These are phyloP conservation scores for Paramecium octaurelia DNA, from an alignment of 73 alveolate genomes.

Conservation along the genomic window DNA sequence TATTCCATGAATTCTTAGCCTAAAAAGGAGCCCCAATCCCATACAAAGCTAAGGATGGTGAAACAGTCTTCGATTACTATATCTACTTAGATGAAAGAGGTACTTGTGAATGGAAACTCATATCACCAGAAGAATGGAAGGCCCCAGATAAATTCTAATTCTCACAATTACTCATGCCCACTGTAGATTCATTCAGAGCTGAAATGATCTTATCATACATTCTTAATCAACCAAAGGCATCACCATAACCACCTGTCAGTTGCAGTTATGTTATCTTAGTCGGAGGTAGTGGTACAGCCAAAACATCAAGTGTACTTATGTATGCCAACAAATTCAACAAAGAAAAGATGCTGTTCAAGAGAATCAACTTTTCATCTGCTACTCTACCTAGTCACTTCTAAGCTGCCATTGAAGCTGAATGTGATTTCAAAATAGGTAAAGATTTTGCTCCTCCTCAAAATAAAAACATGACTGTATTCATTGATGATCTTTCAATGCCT, in stretches of 20 bases:
- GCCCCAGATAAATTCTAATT: slow-evolving; percentile 92
- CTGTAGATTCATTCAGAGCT: slow-evolving; percentile 99
- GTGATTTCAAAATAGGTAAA: slow-evolving; percentile 97
- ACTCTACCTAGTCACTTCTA: slow-evolving; percentile 99
- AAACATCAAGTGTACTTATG: slow-evolving; percentile 98
- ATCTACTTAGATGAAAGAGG: slow-evolving; percentile 92
- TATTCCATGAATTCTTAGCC: slow-evolving; percentile 92
- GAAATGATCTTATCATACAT: slow-evolving; percentile 94
- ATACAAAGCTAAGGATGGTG: slow-evolving; percentile 87
- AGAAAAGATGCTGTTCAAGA: slow-evolving; percentile 94
- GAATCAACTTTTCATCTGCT: slow-evolving; percentile 99
- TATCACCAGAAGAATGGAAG: slow-evolving; percentile 75
- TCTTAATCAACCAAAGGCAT: slow-evolving; percentile 80
- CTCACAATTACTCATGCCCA: slow-evolving; percentile 99
- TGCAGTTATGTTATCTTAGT: slow-evolving; percentile 50
- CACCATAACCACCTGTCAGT: slow-evolving; percentile 64
- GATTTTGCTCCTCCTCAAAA: slow-evolving; percentile 98
- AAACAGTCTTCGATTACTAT: slow-evolving; percentile 90
- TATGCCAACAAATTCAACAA: slow-evolving; percentile 80
- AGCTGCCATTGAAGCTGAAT: slow-evolving; percentile 98
- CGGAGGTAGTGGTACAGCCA: slow-evolving; percentile 99
- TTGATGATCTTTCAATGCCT: slow-evolving; percentile 96
- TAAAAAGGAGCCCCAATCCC: slow-evolving; percentile 94
- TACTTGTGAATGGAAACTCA: slow-evolving; percentile 80
- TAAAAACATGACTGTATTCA: slow-evolving; percentile 97